phyloP scores from a whole-genome alignment of 768 basidiomycete genomes.

The Suillus fuscotomentosus region DNA sequence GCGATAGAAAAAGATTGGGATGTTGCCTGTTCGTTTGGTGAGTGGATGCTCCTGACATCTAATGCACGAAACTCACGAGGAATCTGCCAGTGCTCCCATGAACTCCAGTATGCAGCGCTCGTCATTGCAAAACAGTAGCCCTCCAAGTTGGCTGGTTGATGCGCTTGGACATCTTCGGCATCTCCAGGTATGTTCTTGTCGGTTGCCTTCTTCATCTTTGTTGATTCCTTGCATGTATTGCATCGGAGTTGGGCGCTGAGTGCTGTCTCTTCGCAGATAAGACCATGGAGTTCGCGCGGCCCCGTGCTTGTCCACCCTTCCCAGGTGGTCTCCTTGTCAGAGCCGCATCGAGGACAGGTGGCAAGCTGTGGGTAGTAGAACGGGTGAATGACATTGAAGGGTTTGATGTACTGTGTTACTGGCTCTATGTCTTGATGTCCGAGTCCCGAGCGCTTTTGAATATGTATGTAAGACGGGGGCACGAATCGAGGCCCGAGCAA shows the following conservation, averaged over 20 bases:
- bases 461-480: slow-evolving; percentile 16
- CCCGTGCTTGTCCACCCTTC: neutral
- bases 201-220: no score
- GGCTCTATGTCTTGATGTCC: neutral
- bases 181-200: no score
- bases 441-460: neutral
- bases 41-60: no score
- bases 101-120: no score
- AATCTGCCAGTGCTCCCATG: no score
- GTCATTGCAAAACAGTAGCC: no score
- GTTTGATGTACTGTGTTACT: neutral
- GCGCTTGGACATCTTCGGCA: no score
- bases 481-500: slow-evolving; percentile 22
- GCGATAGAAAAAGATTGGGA: slow-evolving; percentile 18
- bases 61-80: no score
- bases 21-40: slow-evolving; percentile 5
- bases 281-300: neutral
- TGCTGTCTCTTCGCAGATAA: neutral
- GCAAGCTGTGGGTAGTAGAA: no score
- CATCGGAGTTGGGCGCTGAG: neutral
- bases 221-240: neutral
- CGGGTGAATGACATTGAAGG: no score
- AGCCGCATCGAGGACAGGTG: no score
- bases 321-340: neutral
- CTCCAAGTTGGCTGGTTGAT: no score